These are phyloP conservation scores for Lithocarpus polystachyus DNA, from an alignment of 306 rosid species.

Conservation along the genomic window DNA sequence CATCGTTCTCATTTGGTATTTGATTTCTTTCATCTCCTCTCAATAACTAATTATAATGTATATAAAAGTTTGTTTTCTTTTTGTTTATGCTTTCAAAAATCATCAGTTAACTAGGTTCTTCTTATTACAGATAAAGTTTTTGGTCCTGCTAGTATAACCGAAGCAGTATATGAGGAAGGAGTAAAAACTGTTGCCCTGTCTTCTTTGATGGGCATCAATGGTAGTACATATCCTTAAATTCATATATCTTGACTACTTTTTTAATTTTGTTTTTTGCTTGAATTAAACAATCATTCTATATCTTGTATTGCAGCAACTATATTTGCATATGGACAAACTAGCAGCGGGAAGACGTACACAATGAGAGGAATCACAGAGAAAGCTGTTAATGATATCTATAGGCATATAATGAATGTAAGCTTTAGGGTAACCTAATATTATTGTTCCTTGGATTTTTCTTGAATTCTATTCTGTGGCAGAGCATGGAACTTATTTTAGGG, in stretches of 20 bases:
- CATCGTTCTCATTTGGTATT: constrained; percentile 86
- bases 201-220: constrained; percentile 91
- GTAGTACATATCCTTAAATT: constrained; percentile 38
- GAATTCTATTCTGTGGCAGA: not conserved
- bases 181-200: constrained; percentile 93
- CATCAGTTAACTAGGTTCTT: constrained; percentile 12
- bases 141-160: constrained; percentile 66
- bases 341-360: constrained; percentile 98
- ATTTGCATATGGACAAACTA: constrained; percentile 98
- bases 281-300: constrained; percentile 9
- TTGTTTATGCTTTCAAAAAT: not conserved
- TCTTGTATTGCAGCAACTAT: constrained; percentile 69
- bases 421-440: not conserved
- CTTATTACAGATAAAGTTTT: constrained; percentile 81
- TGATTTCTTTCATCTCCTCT: not conserved
- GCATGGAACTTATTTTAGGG: not conserved
- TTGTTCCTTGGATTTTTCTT: not conserved
- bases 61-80: not conserved
- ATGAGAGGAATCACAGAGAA: constrained; percentile 99
- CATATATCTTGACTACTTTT: not conserved
- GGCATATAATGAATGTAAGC: constrained; percentile 81
- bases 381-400: constrained; percentile 89
- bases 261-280: not conserved
- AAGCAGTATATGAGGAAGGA: constrained; percentile 91
- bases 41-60: not conserved